Conservation (phyloP, 2,329 filamentous ascomycete species). For the Botrytis deweyae region DNA sequence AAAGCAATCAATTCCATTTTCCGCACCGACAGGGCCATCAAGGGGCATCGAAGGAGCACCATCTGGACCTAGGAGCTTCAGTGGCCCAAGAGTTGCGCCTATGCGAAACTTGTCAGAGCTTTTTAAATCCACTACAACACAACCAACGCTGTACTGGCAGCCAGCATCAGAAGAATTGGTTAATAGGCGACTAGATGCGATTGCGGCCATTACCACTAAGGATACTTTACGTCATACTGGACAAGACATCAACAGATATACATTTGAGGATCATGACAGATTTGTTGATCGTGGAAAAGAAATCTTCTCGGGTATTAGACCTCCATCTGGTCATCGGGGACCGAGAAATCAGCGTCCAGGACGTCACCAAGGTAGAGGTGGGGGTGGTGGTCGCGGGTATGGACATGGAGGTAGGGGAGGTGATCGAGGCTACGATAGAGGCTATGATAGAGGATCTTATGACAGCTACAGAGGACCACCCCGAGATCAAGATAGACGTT, state of each 20-base stretch:
- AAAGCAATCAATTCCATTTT: slow-evolving; percentile 33
- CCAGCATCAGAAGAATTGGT: slow-evolving; percentile 64
- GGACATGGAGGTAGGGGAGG: slow-evolving; percentile 14
- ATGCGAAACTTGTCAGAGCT: slow-evolving; percentile 51
- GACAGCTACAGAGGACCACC: slow-evolving; percentile 16
- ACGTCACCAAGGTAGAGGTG: not conserved
- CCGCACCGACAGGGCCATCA: slow-evolving; percentile 35
- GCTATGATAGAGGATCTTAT: slow-evolving; percentile 16
- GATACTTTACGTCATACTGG: slow-evolving; percentile 43
- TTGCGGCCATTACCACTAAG: slow-evolving; percentile 47
- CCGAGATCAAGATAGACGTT: slow-evolving; percentile 22
- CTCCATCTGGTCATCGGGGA: slow-evolving; percentile 48
- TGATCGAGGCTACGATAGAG: slow-evolving; percentile 19
- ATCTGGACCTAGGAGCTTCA: slow-evolving; percentile 33
- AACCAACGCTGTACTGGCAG: slow-evolving; percentile 64
- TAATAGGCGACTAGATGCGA: slow-evolving; percentile 60
- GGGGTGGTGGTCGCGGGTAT: slow-evolving; percentile 1
- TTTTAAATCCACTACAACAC: slow-evolving; percentile 58
- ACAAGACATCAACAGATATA: slow-evolving; percentile 60
- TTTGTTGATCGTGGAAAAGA: slow-evolving; percentile 74
- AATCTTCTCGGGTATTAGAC: slow-evolving; percentile 63
- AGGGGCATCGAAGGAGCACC: slow-evolving; percentile 37
- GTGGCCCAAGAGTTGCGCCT: slow-evolving; percentile 21
- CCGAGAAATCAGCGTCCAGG: slow-evolving; percentile 11
- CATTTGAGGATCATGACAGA: slow-evolving; percentile 64